Evolutionary conservation across 768 basidiomycete genomes (phyloP), one percentile per base, ranked within the genome.

Genomic region (Hygrocybe coccinea): DNA sequence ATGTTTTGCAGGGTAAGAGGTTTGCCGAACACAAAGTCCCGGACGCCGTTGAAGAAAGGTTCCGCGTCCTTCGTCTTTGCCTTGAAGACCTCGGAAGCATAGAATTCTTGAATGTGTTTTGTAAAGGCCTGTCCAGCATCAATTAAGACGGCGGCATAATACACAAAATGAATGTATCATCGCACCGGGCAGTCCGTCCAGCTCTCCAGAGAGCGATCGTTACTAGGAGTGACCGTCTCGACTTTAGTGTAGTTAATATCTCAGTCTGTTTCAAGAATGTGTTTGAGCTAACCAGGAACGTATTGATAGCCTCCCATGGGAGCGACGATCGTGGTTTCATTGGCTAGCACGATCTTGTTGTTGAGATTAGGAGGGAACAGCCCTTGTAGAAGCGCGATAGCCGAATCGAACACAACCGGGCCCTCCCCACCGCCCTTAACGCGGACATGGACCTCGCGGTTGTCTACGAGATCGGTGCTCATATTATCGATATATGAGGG

Each of bases 231-330:
- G 35, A 46, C 54, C 22, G 54, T 48, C 35, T 55, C 47, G 15
- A 48, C 45, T 47, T n/a, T n/a, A 29, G 14, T 19, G 35, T 22
- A 21, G 29, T 37, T 29, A 41, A 57, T n/a, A 19, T 15, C 9
- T 19, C n/a, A 21, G 11, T 24, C n/a, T 9, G n/a, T 47, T 0
- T 9, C 52, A 12, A 35, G 56, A 35, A 19, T 11, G 6, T 2
- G 25, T 57, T 39, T 43, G 24, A 50, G 19, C 19, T 70, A 72
- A 81, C 85, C 79, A 17, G 91, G 88, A 46, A 94, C 80, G 60
- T 93, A 94, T 71, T 92, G 89, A 69, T 92, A 94, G 2, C 89
- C 89, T 12, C 82, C 81, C 11, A 93, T 79, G 22, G 92, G 91
- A 2, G 87, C 82, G n/a, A 80, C 69, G 59, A 94, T 74, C 24